Percentiles rank a stretch among this genome's conserved stretches.
Conservation (phyloP, 257 asterid genomes). For the Forsythia suspensa region DNA sequence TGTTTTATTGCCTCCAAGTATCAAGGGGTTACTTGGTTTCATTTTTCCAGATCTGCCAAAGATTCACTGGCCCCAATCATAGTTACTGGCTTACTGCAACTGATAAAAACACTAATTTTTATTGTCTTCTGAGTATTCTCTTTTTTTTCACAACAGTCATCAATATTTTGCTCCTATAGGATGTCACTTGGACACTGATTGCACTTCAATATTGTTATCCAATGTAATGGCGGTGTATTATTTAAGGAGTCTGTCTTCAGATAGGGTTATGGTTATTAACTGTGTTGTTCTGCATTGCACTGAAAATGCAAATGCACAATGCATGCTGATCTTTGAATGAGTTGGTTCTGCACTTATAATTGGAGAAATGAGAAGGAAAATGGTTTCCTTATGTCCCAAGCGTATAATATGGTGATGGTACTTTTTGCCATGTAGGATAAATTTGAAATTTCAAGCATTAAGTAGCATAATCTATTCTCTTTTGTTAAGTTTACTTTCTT, state of each 20-base stretch:
- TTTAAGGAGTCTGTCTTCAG: not conserved
- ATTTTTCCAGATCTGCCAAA: conserved; percentile 9
- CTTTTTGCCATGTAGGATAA: not conserved
- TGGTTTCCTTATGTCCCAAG: not conserved
- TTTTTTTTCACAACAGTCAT: not conserved
- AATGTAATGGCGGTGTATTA: not conserved
- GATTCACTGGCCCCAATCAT: not conserved
- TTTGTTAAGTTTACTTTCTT: not conserved
- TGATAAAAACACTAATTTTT: not conserved
- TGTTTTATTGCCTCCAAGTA: conserved; percentile 22
- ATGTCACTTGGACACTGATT: not conserved
- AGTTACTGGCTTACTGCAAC: not conserved
- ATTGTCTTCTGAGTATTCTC: not conserved
- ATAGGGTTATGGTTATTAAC: not conserved
- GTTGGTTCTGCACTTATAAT: not conserved
- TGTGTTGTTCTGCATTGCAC: not conserved
- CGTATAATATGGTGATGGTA: not conserved
- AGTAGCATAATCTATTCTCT: not conserved
- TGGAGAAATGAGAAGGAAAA: not conserved
- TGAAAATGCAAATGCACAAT: not conserved
- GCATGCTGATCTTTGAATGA: not conserved
- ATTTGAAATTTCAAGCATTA: not conserved
- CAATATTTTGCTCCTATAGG: not conserved
- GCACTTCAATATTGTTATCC: not conserved
- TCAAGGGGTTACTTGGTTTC: not conserved